Evolutionary conservation across 1,284 basidiomycete species (phyloP), one percentile per base, ranked within the genome.

Genomic region (Vanrija sp.): DNA sequence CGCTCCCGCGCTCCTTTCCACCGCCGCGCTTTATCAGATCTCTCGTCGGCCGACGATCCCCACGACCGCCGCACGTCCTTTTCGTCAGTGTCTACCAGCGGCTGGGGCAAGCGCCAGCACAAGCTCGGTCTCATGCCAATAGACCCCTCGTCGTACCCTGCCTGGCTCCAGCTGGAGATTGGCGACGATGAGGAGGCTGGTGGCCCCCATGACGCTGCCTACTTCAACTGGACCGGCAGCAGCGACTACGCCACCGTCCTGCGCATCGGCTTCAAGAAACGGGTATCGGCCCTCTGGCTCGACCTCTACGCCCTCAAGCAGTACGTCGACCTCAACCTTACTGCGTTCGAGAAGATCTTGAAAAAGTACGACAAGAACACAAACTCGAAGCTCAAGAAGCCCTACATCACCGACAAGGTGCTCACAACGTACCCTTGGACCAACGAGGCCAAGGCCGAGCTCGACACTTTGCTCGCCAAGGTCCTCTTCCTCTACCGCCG

Each of bases 321-420:
- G n/a, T 99, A 93, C 65, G 86, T 93, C 48, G 90, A 97, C 66
- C 81, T 98, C 53, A 98, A 98, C 77, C 83, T 91, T 69, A 90
- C 90, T 0, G 96, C 94, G 0, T 91, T 98, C 78, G 85, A 91
- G 66, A 98, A 98, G 81, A 95, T 97, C 40, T 74, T 97, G 67
- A 98, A 98, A 77, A 98, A 98, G 88, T 97, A 96, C 71, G 95
- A 98, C 82, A 98, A 98, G 76, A 90, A 96, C 62, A 91, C 87
- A 1, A 86, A 87, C 63, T 89, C 83, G 60, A 83, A 88, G 81
- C 83, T 97, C 61, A 89, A 95, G 79, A 85, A 89, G 60, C 77
- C 81, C 12, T 98, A 95, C 75, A 81, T 98, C 66, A 83, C 86
- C 57, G 81, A 86, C 6, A 78, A 83, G 14, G 87, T 98, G n/a